Conservation (phyloP, 1,284 basidiomycete species). For the Phylloboletellus chloephorus region DNA sequence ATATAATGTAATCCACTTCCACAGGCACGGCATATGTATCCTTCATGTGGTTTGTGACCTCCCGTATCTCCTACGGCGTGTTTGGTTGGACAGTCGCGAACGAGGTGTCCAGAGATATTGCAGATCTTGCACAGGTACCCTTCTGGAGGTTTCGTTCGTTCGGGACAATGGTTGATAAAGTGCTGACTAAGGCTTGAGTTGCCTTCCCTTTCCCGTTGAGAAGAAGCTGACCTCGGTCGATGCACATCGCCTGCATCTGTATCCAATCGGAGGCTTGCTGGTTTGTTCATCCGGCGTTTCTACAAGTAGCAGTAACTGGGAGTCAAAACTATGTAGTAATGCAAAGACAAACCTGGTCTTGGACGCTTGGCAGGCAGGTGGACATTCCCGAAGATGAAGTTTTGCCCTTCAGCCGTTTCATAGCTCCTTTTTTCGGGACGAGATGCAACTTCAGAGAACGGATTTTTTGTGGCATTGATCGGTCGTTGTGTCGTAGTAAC, state of each 20-base stretch:
- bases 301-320: constrained; percentile 10
- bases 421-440: constrained; percentile 50
- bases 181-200: constrained; percentile 44
- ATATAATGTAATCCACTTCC: constrained; percentile 79
- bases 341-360: constrained; percentile 42
- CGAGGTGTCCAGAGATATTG: constrained; percentile 72
- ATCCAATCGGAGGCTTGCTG: constrained; percentile 61
- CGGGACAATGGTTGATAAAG: constrained; percentile 71
- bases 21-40: constrained; percentile 85
- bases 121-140: constrained; percentile 85
- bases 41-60: constrained; percentile 71
- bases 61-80: constrained; percentile 72
- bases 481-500: constrained; percentile 44
- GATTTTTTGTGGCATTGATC: constrained; percentile 66
- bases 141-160: constrained; percentile 69
- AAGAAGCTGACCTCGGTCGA: constrained; percentile 55
- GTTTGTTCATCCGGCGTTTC: constrained; percentile 35
- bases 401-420: constrained; percentile 45
- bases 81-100: constrained; percentile 81
- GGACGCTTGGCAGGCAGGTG: constrained; percentile 51
- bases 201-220: background rate
- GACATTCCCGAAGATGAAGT: constrained; percentile 65
- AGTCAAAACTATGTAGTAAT: background rate
- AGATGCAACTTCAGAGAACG: constrained; percentile 47
- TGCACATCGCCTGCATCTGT: constrained; percentile 74